phyloP scores from a whole-genome alignment of 2,329 filamentous ascomycete genomes.

The Diatrype stigma region DNA sequence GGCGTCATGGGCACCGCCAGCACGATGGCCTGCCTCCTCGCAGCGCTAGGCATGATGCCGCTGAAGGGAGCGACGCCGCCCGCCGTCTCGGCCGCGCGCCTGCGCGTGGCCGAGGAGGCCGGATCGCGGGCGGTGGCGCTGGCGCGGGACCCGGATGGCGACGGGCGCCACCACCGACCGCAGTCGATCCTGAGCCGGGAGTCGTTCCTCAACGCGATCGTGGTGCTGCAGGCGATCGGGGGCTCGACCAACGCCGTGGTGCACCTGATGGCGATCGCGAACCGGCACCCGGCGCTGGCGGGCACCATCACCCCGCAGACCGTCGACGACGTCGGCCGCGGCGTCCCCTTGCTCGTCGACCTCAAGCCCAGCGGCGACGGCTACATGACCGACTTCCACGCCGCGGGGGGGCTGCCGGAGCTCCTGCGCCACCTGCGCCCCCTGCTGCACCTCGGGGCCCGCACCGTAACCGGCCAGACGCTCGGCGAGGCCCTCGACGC shows the following conservation, averaged over 20 bases:
- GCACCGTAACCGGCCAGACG: slow-evolving; percentile 81
- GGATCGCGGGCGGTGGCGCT: slow-evolving; percentile 63
- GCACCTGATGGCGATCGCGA: slow-evolving; percentile 80
- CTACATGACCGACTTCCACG: slow-evolving; percentile 87
- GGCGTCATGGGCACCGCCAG: slow-evolving; percentile 92
- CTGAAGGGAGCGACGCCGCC: slow-evolving; percentile 75
- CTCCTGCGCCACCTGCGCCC: slow-evolving; percentile 75
- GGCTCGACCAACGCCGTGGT: slow-evolving; percentile 83
- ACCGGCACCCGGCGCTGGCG: slow-evolving; percentile 64
- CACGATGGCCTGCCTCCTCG: slow-evolving; percentile 82
- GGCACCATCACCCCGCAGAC: slow-evolving; percentile 67
- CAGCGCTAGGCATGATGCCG: slow-evolving; percentile 76
- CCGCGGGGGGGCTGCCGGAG: slow-evolving; percentile 79
- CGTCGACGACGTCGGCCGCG: slow-evolving; percentile 72
- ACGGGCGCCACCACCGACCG: slow-evolving; percentile 65
- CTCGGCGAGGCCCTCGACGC: slow-evolving; percentile 71
- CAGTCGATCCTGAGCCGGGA: slow-evolving; percentile 67
- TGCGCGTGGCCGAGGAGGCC: slow-evolving; percentile 75
- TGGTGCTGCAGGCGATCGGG: slow-evolving; percentile 80
- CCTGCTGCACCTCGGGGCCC: slow-evolving; percentile 70
- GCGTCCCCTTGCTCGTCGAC: slow-evolving; percentile 77
- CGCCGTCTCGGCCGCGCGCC: slow-evolving; percentile 71
- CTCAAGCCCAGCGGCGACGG: slow-evolving; percentile 83
- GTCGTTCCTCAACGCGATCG: slow-evolving; percentile 80
- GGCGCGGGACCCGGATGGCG: slow-evolving; percentile 64